Base-by-base conservation (phyloP, 2,329 filamentous ascomycete genomes). In the Ceratocystis albifundus region DNA sequence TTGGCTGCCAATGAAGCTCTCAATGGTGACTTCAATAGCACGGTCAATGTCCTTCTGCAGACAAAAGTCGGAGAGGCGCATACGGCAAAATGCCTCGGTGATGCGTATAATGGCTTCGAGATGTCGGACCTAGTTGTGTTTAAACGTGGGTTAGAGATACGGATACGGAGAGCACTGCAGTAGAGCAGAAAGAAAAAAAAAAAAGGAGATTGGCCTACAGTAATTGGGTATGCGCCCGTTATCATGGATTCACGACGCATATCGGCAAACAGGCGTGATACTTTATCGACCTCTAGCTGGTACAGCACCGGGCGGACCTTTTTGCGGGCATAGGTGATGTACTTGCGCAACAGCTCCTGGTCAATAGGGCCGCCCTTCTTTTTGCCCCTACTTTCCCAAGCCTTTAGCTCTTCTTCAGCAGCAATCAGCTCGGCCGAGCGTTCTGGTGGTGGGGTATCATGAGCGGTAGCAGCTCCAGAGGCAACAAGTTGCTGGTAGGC, bases 41-140 rank as follows among this genome's bases (percentile, higher is more conserved):
- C 94, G 90, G 76, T 99, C 94, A 71, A 99, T 96, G 73, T 99
- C 94, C 68, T 88, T 84, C 1, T 88, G 78, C 4, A 88, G 88
- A 76, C 93, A 96, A 79, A 96, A 97, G 71, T 99, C 94, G 0
- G 89, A 94, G n/a, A 99, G 80, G 15, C 94, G 88, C 94, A 99
- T 99, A 73, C 96, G 93, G 76, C 89, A 95, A 78, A 99, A 99
- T 0, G 92, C 79, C 75, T 99, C 94, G 67, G 87, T 87, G 73
- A 96, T 96, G 73, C 94, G 90, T 79, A 99, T 95, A 73, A 97
- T 96, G 69, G 93, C 93, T 82, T 99, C 94, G 44, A 99, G 80
- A 78, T 99, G 94, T 80, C 94, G 92, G 70, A 96, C 90, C 91
- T 96, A 66, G 63, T 20, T 30, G 55, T 15, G 69, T 65, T 69